Evolutionary conservation across 306 rosid genomes (phyloP), one percentile per base, ranked within the genome.

Genomic region (Vigna mungo): DNA sequence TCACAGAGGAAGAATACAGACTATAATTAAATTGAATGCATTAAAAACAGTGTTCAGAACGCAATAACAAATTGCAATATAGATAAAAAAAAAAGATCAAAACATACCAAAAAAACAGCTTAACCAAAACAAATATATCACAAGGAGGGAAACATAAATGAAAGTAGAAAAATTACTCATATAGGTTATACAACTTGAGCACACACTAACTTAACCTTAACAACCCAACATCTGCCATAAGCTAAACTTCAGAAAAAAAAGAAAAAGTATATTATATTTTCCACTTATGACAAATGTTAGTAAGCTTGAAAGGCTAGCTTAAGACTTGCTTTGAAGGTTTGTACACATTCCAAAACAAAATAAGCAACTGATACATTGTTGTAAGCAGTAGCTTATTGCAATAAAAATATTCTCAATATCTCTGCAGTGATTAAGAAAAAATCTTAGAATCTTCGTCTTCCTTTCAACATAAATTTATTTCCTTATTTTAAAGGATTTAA

Each of bases 31-130:
- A 44, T 27, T 54, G 34, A 17, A 51, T 8, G 20, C 23, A 37
- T 59, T 41, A n/a, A 72, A 66, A 67, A 64, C 55, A 48, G 32
- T 27, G 71, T 9, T 34, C 58, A 72, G 63, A 41, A 13, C 16
- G 49, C 27, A 55, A 56, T n/a, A 47, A 64, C 49, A 58, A 64
- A 70, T 44, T 21, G 8, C 14, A 59, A n/a, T 76, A 77, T 34
- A n/a, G 18, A 43, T 17, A 46, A 76, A 77, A 83, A 77, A 83
- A 78, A 55, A 78, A 60, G 36, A 68, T 59, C 20, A 59, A 62
- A 68, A 34, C 32, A 66, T 30, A 72, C 37, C 7, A 21, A 43
- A 44, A n/a, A 20, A 18, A 60, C 46, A 59, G 17, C 59, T 39
- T 76, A 68, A 41, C 49, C 48, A 49, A 52, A 72, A 67, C 9